These are phyloP conservation scores for Themeda triandra DNA, from an alignment of 176 grass and related monocot genomes.

Conservation along the genomic window DNA sequence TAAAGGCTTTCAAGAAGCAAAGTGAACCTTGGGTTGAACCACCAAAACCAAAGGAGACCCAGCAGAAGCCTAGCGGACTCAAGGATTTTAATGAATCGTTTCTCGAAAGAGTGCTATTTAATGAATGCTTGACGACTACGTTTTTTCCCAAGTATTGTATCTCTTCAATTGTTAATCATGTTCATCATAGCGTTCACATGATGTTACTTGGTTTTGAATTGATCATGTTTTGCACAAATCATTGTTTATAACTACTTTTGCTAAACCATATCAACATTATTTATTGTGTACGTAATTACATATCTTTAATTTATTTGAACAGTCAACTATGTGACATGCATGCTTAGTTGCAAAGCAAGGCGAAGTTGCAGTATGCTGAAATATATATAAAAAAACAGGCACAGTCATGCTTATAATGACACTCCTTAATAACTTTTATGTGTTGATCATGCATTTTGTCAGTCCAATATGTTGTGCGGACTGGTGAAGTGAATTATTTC, in stretches of 20 bases:
- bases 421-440: background rate
- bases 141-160: background rate
- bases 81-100: background rate
- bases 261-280: background rate
- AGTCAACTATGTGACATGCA: background rate
- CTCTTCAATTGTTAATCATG: background rate
- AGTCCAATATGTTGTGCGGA: background rate
- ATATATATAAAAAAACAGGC: background rate
- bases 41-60: background rate
- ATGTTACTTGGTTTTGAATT: constrained; percentile 6
- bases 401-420: background rate
- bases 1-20: background rate
- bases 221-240: background rate
- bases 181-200: background rate
- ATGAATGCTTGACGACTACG: background rate
- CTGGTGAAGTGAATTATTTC: background rate
- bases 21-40: background rate
- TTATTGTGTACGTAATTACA: background rate
- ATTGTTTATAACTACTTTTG: background rate
- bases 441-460: background rate
- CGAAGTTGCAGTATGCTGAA: background rate
- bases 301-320: background rate
- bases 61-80: background rate
- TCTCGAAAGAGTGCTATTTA: background rate
- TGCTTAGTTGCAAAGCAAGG: background rate